Base-by-base conservation (phyloP, 768 basidiomycete genomes). In the Termitomyces sp. region DNA sequence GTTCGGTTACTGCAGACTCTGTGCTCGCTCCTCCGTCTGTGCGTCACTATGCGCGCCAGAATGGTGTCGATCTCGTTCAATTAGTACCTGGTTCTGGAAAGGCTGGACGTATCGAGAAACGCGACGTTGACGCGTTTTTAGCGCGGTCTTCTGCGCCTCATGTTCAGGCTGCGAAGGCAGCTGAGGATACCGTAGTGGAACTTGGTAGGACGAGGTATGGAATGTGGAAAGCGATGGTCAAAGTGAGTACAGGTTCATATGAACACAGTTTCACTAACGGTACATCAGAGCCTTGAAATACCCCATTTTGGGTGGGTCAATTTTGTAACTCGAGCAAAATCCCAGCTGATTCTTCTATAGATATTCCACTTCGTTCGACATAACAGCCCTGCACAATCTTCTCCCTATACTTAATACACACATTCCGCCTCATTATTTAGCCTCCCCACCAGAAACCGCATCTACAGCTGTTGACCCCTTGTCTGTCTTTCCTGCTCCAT, bases 161-260 rank as follows among this genome's bases (percentile, higher is more conserved):
- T 9, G 22, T 22, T 14, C 20, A 32, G 5, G n/a, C 13, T 32
- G 37, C 18, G 5, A 31, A 34, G 14, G 18, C 51, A 27, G 52
- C 27, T 22, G 52, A 78, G 41, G 88, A 90, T 57, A 71, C 79
- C 10, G 73, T 87, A 2, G 81, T 92, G 3, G 90, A 90, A 53
- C 77, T 94, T 26, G 86, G 85, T 5, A 75, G 90, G 61, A 92
- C 90, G 14, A 76, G 92, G 54, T 82, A 85, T 65, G 85, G 84
- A 10, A 95, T 94, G 92, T 94, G 85, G 86, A 90, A 90, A 63
- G 88, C 90, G 2, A 94, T 94, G 92, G 81, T 78, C 10, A 90
- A 90, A 82, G 90, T 86, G 49, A 27, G 73, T 20, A 39, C 26
- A 41, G 7, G n/a, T 53, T 32, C 39, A 9, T 18, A 52, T 41